Evolutionary conservation across 169 alveolate genomes (phyloP).

Genomic region (Plasmodium gonderi): DNA sequence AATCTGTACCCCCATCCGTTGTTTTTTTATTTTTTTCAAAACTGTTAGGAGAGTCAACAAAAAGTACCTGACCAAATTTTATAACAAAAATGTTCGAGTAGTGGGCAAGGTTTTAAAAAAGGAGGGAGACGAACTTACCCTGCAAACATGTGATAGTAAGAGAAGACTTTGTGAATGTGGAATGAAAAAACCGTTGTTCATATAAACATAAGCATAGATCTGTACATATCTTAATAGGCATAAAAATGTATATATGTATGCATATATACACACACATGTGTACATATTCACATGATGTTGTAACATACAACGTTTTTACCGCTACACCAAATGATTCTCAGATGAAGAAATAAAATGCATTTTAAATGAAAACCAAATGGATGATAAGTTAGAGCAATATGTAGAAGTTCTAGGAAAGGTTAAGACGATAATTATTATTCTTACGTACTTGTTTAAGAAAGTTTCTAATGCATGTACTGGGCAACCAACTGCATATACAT

Average conservation of each 20-base stretch:
- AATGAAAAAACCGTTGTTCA: neutral
- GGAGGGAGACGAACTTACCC: slow-evolving; percentile 50
- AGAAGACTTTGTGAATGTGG: neutral
- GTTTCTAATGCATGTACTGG: neutral
- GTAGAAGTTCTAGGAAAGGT: slow-evolving; percentile 76
- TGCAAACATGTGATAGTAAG: slow-evolving; percentile 59
- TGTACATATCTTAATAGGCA: neutral
- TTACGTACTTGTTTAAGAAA: neutral
- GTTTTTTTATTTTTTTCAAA: neutral
- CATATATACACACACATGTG: neutral
- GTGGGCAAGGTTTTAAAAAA: slow-evolving; percentile 63
- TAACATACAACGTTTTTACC: neutral
- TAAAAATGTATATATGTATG: neutral
- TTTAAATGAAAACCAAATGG: slow-evolving; percentile 47
- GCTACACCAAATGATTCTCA: neutral
- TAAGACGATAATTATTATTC: neutral
- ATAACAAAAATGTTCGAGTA: slow-evolving; percentile 69
- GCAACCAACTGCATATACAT: neutral
- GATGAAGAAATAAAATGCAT: slow-evolving; percentile 66
- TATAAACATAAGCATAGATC: neutral
- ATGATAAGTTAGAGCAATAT: slow-evolving; percentile 38
- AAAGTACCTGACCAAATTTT: slow-evolving; percentile 52
- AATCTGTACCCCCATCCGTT: neutral
- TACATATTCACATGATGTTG: neutral
- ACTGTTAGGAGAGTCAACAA: slow-evolving; percentile 62